Percentiles rank a stretch among this genome's conserved stretches.
phyloP scores from a whole-genome alignment of 164 flowering plant genomes.

The Cinnamomum chago region DNA sequence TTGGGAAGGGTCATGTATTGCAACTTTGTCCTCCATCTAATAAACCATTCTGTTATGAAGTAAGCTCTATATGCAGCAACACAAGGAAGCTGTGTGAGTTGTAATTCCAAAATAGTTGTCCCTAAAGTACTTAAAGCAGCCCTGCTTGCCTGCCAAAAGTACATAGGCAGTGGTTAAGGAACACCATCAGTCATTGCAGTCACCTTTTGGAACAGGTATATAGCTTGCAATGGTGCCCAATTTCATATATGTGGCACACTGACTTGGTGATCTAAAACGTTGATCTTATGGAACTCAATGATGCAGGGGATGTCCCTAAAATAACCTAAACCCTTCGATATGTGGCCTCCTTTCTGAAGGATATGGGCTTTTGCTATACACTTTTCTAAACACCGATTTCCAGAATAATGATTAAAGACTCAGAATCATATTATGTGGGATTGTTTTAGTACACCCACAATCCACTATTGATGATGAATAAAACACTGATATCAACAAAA shows the following conservation, averaged over 20 bases:
- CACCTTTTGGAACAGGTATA: no score
- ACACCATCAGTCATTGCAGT: not conserved
- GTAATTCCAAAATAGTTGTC: slow-evolving; percentile 84
- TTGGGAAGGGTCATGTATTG: slow-evolving; percentile 83
- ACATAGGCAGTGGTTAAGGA: not conserved
- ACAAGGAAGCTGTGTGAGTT: slow-evolving; percentile 86
- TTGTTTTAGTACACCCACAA: not conserved
- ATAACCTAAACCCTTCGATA: not conserved
- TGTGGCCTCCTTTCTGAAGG: not conserved
- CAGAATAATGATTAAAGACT: not conserved
- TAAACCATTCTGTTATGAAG: slow-evolving; percentile 73
- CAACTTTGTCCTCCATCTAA: slow-evolving; percentile 67
- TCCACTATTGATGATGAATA: not conserved
- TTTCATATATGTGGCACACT: not conserved
- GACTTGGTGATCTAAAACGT: not conserved
- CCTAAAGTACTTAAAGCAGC: slow-evolving; percentile 91
- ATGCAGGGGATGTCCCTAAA: no score
- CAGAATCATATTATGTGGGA: not conserved
- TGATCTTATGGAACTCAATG: no score
- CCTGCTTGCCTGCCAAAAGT: slow-evolving; percentile 69
- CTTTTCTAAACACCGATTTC: not conserved
- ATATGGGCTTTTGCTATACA: no score
- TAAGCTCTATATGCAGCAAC: slow-evolving; percentile 88
- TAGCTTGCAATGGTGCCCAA: not conserved
- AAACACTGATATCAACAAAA: not conserved